Percentiles rank a stretch among this genome's conserved stretches.
phyloP scores from a whole-genome alignment of 768 basidiomycete genomes.

The Auriscalpium vulgare region DNA sequence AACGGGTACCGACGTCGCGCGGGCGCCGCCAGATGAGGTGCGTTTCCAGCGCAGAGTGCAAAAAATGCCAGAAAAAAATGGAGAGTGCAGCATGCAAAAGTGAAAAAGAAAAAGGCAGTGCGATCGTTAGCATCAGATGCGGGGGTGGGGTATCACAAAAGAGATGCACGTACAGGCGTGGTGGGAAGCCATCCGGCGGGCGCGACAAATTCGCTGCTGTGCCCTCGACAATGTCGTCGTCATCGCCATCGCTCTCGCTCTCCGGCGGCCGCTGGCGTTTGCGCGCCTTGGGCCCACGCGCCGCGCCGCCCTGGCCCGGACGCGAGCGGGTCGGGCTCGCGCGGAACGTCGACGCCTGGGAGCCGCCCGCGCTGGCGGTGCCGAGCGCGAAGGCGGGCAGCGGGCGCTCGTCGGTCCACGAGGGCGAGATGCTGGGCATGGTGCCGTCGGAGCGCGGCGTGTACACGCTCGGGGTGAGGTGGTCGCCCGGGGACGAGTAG shows the following conservation, averaged over 20 bases:
- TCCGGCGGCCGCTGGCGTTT: neutral
- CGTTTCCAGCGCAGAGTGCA: neutral
- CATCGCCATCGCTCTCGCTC: neutral
- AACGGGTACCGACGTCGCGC: no score
- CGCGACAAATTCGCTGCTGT: neutral
- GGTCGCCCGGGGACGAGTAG: neutral
- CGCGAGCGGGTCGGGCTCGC: neutral
- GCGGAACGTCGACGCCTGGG: neutral
- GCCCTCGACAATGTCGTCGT: neutral
- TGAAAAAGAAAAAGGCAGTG: neutral
- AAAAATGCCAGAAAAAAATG: neutral
- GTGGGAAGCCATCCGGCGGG: neutral
- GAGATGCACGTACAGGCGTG: neutral
- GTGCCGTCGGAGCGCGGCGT: conserved; percentile 2
- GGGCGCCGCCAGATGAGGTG: no score
- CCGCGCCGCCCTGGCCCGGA: neutral
- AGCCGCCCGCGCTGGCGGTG: neutral
- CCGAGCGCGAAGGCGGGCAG: neutral
- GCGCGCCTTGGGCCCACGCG: neutral
- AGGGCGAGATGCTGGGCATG: conserved; percentile 1
- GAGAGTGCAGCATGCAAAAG: neutral
- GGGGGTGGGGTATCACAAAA: neutral
- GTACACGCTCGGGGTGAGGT: neutral
- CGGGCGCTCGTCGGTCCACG: neutral
- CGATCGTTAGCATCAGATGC: neutral